Percentiles rank a stretch among this genome's conserved stretches.
These are phyloP conservation scores for Cucurbitaria berberidis DNA, from an alignment of 2,329 filamentous ascomycete species.

Conservation along the genomic window DNA sequence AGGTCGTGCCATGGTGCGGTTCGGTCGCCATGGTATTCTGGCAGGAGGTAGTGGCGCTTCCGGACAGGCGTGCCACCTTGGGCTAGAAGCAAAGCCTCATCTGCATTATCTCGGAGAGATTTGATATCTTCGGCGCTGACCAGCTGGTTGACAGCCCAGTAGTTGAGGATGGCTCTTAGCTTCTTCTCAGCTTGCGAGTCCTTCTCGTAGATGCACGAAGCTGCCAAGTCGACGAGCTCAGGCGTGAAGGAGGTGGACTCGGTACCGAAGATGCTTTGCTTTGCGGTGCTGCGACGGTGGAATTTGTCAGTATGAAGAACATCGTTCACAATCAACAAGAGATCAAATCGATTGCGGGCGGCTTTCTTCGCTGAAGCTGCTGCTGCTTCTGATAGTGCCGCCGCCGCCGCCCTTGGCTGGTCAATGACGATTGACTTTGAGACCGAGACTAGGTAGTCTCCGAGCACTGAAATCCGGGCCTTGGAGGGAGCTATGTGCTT, in stretches of 20 bases:
- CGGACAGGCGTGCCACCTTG: constrained; percentile 50
- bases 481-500: constrained; percentile 72
- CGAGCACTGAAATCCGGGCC: constrained; percentile 69
- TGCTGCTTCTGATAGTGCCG: constrained; percentile 1
- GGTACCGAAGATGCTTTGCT: constrained; percentile 14
- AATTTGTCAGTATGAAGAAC: constrained; percentile 62
- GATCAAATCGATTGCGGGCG: constrained; percentile 73
- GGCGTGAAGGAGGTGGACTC: constrained; percentile 64
- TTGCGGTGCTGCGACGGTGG: constrained; percentile 19
- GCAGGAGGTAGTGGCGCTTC: constrained; percentile 70
- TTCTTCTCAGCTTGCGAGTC: constrained; percentile 71
- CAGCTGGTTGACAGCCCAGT: constrained; percentile 74
- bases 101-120: constrained; percentile 65
- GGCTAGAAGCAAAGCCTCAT: constrained; percentile 49
- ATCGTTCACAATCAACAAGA: constrained; percentile 82
- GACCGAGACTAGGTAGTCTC: constrained; percentile 76
- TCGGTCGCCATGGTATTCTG: constrained; percentile 76
- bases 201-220: constrained; percentile 59
- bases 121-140: constrained; percentile 62
- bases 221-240: constrained; percentile 66
- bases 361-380: constrained; percentile 52
- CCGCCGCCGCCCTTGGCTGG: constrained; percentile 1
- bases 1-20: constrained; percentile 79
- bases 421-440: constrained; percentile 62
- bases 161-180: constrained; percentile 61